Base-by-base conservation (phyloP, 805 yeast species). In the Priceomyces carsonii region DNA sequence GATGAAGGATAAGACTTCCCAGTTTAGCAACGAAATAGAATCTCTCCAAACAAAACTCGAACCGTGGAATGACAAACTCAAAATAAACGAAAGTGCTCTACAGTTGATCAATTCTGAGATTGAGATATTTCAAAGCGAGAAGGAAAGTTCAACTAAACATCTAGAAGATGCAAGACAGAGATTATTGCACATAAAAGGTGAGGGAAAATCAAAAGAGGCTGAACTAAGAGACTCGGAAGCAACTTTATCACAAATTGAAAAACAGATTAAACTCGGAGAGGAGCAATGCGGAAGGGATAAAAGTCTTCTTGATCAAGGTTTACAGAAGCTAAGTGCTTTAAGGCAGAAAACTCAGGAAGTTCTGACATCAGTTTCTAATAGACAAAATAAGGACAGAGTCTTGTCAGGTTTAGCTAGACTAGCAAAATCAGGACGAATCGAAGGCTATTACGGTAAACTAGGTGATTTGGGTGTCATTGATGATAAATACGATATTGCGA, bases 391-490 rank as follows among this genome's bases (percentile, higher is more conserved):
- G 50, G 85, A 77, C 47, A 76, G 79, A 39, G 95, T 93, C 4
- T 66, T 89, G 13, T 55, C 79, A 0, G 84, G 89, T 10, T 69
- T 93, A 37, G 65, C 71, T 39, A 75, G 83, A 43, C 62, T 93
- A 24, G 82, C 82, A 38, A 79, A 80, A 36, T 74, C 93, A 3
- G 97, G 97, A 5, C 73, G 95, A 48, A 75, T 95, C 16, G 65
- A 66, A 5, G 99, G 98, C 0, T 86, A 91, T 47, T 73, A 86
- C 55, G 99, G 98, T 0, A 71, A 96, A 43, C 64, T 93, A 10
- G 99, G 99, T 12, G 95, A 88, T 47, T 65, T 93, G 29, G 99
- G 96, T n/a, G 73, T 75, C 2, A 93, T 93, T 44, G 96, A 88
- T 55, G 86, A 84, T 44, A 75, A 77, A 50, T 93, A 85, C 56